Percentiles rank a stretch among this genome's conserved stretches.
Evolutionary conservation across 331 rosid genomes (phyloP).

Genomic region (Malus hybrid): DNA sequence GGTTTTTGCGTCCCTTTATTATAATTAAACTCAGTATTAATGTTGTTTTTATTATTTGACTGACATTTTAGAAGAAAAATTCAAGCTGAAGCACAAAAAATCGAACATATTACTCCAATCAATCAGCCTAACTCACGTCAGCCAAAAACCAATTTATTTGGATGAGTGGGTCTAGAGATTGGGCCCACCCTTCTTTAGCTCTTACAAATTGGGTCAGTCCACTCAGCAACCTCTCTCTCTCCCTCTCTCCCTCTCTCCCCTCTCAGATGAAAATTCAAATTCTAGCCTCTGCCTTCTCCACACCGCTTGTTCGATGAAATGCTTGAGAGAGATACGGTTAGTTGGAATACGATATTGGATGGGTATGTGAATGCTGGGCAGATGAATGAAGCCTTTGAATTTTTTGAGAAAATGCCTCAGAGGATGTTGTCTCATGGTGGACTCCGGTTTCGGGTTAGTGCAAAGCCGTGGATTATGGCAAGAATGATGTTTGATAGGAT

Average conservation of each 20-base stretch:
- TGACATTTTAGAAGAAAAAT: too few relatives aligned
- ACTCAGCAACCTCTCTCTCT: too few relatives aligned
- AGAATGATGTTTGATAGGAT: slow-evolving; percentile 58
- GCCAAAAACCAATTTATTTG: neutral
- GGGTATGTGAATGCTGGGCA: slow-evolving; percentile 49
- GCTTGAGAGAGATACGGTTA: slow-evolving; percentile 57
- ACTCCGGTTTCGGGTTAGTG: slow-evolving; percentile 64
- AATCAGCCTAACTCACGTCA: too few relatives aligned
- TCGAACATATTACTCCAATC: neutral
- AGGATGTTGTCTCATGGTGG: slow-evolving; percentile 69
- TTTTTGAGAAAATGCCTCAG: slow-evolving; percentile 58
- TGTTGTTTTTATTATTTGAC: too few relatives aligned
- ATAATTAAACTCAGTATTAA: too few relatives aligned
- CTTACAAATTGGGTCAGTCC: too few relatives aligned
- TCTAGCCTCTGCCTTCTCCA: neutral
- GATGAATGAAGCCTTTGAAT: slow-evolving; percentile 45
- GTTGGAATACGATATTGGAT: slow-evolving; percentile 79
- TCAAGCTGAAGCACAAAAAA: too few relatives aligned
- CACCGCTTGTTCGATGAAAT: slow-evolving; percentile 59
- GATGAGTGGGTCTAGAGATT: neutral
- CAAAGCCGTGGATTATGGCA: slow-evolving; percentile 62
- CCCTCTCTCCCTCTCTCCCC: too few relatives aligned
- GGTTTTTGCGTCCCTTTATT: too few relatives aligned
- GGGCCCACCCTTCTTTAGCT: too few relatives aligned
- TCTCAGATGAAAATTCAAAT: too few relatives aligned